Percentiles rank a stretch among this genome's conserved stretches.
phyloP scores from a whole-genome alignment of 306 rosid genomes.

The Vigna mungo region DNA sequence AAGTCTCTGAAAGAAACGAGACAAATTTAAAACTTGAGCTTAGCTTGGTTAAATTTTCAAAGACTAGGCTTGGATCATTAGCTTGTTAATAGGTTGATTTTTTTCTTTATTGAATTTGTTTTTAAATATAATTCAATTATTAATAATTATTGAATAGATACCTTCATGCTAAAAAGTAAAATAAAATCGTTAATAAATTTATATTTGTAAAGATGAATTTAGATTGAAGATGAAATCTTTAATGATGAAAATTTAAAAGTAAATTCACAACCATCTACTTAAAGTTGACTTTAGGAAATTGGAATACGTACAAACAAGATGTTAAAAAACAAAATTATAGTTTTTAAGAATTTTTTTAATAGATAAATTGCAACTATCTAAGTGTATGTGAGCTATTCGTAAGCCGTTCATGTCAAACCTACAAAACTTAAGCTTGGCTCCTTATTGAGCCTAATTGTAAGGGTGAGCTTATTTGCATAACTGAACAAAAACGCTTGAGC shows the following conservation, averaged over 20 bases:
- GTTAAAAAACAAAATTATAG: background rate
- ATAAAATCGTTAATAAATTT: background rate
- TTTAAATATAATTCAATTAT: background rate
- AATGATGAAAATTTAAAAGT: too few relatives aligned
- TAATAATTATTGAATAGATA: background rate
- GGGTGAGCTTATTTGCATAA: too few relatives aligned
- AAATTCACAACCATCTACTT: background rate
- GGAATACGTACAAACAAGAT: background rate
- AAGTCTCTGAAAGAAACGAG: background rate
- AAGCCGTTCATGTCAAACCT: too few relatives aligned
- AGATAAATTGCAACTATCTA: too few relatives aligned
- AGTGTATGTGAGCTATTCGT: too few relatives aligned
- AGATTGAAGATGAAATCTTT: too few relatives aligned
- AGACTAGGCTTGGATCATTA: background rate
- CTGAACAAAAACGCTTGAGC: background rate
- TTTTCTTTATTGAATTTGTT: background rate
- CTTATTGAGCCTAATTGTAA: too few relatives aligned
- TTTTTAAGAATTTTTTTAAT: background rate
- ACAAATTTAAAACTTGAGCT: background rate
- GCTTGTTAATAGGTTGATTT: background rate
- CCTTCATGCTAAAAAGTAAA: background rate
- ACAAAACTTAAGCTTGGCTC: too few relatives aligned
- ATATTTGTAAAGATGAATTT: background rate
- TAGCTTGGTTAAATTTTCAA: background rate
- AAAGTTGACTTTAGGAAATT: background rate